Percentiles rank a stretch among this genome's conserved stretches.
Evolutionary conservation across 1,284 basidiomycete species (phyloP).

Genomic region (Tilletia caries): DNA sequence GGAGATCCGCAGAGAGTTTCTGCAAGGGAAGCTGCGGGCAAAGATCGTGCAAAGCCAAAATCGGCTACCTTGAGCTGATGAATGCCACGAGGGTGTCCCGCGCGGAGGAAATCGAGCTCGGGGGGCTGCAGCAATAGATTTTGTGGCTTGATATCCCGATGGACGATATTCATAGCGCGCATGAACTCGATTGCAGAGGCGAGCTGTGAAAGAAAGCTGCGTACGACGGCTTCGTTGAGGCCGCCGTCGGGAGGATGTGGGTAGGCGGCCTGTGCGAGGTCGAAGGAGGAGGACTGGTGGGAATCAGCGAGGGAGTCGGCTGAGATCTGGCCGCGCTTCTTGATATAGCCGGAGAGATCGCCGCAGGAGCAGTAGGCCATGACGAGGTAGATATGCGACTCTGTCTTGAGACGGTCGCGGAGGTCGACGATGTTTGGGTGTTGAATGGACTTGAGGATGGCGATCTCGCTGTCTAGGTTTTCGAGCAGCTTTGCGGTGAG

Average conservation of each 20-base stretch:
- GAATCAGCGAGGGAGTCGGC: conserved; percentile 15
- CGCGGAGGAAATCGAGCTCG: conserved; percentile 69
- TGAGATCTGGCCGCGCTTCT: conserved; percentile 34
- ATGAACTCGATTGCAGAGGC: conserved; percentile 91
- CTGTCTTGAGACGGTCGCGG: conserved; percentile 87
- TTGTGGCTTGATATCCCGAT: conserved; percentile 97
- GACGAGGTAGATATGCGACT: conserved; percentile 90
- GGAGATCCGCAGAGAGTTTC: conserved; percentile 97
- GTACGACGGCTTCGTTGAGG: conserved; percentile 81
- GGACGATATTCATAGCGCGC: conserved; percentile 81
- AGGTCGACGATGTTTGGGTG: conserved; percentile 91
- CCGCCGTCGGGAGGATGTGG: conserved; percentile 87
- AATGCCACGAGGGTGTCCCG: conserved; percentile 78
- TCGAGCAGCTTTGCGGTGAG: conserved; percentile 89
- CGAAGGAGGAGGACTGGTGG: conserved; percentile 10
- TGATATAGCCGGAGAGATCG: conserved; percentile 93
- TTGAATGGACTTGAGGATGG: conserved; percentile 87
- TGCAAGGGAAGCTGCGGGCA: conserved; percentile 83
- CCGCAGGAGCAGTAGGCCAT: conserved; percentile 97
- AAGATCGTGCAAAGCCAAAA: conserved; percentile 82
- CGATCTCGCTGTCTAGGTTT: conserved; percentile 94
- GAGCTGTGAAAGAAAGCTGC: conserved; percentile 91
- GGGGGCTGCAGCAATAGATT: conserved; percentile 86
- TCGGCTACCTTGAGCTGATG: conserved; percentile 65
- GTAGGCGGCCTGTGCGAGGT: conserved; percentile 57